Conservation (phyloP, 208 protist genomes). For the Trypanosoma brucei region DNA sequence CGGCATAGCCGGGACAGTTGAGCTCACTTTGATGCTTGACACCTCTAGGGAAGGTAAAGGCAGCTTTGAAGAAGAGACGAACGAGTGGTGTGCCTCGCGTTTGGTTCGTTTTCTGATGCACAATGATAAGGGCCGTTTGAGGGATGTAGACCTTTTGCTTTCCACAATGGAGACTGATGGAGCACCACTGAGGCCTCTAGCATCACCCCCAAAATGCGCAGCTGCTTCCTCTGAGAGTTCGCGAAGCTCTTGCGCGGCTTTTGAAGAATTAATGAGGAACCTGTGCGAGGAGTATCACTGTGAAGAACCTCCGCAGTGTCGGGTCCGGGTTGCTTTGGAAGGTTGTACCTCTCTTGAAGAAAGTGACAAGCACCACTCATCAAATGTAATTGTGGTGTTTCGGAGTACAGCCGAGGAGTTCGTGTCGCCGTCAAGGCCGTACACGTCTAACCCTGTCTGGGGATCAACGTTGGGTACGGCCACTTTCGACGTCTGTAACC, state of each 20-base stretch:
- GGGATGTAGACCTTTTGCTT: conserved; percentile 64
- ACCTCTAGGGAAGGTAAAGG: conserved; percentile 36
- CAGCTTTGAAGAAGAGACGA: conserved; percentile 32
- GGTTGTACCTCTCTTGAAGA: conserved; percentile 66
- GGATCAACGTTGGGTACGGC: conserved; percentile 20
- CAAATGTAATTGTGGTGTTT: conserved; percentile 52
- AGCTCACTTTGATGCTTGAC: conserved; percentile 64
- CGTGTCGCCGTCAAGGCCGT: conserved; percentile 24
- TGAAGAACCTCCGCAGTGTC: conserved; percentile 31
- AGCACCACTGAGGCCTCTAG: not conserved
- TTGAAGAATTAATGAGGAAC: conserved; percentile 50
- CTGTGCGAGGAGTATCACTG: conserved; percentile 44
- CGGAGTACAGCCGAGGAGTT: conserved; percentile 59
- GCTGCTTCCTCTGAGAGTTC: not conserved
- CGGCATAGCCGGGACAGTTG: conserved; percentile 62
- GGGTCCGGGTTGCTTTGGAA: conserved; percentile 43
- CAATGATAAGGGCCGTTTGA: conserved; percentile 41
- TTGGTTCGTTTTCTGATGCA: conserved; percentile 61
- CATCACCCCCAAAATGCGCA: not conserved
- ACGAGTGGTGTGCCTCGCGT: conserved; percentile 36
- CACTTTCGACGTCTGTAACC: conserved; percentile 56
- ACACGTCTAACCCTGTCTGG: conserved; percentile 57
- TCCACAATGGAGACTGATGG: conserved; percentile 27
- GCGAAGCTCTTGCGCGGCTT: conserved; percentile 37
- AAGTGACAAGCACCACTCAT: conserved; percentile 42